Base-by-base conservation (phyloP, 768 basidiomycete genomes). In the Mycena filopes region DNA sequence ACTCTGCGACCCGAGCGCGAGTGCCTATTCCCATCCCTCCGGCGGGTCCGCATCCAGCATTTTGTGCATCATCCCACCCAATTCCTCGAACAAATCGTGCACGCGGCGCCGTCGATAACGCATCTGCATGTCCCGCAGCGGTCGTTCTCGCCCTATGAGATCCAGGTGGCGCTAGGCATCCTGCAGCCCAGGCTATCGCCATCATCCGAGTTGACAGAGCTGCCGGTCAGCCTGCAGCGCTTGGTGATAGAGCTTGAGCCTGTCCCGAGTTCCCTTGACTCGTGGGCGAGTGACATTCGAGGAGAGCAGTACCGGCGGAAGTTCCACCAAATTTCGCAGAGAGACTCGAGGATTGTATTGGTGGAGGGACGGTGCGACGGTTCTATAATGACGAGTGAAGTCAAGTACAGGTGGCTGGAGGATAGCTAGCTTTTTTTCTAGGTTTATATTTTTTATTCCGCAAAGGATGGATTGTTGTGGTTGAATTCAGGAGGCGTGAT, bases 61-160 rank as follows among this genome's bases (percentile, higher is more conserved):
- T 57, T 53, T 29, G 48, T 6, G 0, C 41, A 43, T 36, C 40
- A 46, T 28, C 56, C 63, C 18, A 3, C 49, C 5, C 23, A 47
- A 21, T 58, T 64, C 47, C 50, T 64, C 3, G 0, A 38, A 8
- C 55, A 53, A 15, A 53, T 64, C 33, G 49, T 49, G 23, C 48
- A 45, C 1, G 41, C 43, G 16, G 63, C 56, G 3, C 55, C 63
- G 42, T 16, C 0, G 33, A 40, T 64, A 26, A 41, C 41, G 26
- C 55, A 58, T 47, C 43, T 64, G 26, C 63, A 26, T 38, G 55
- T 58, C 7, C 63, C 55, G 8, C 63, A 64, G 55, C 21, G 49
- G 10, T 58, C 63, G 25, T 58, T 65, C n/a, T 33, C 63, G 2
- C 0, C 50, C 12, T 58, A 65, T 43, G 43, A 58, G 6, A 28